A percentile compares a stretch with the other conserved stretches of the same genome.
phyloP scores from a whole-genome alignment of 345 rosid genomes.

The Hirschfeldia incana region DNA sequence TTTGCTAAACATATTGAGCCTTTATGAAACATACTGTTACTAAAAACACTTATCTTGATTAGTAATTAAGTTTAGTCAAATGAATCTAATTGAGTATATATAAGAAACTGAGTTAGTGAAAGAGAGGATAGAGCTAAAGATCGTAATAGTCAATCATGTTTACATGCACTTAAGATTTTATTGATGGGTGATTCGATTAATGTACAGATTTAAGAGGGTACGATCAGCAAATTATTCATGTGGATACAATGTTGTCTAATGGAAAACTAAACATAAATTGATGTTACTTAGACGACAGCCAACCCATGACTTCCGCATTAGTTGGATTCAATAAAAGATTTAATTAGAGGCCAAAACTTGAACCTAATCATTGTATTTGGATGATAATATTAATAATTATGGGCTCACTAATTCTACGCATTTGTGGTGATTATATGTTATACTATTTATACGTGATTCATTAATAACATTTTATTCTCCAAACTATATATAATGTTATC shows the following conservation, averaged over 20 bases:
- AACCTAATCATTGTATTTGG: slow-evolving; percentile 38
- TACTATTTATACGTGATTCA: slow-evolving; percentile 23
- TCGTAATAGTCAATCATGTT: background rate
- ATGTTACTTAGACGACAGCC: slow-evolving; percentile 21
- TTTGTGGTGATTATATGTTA: slow-evolving; percentile 33
- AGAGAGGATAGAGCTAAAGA: background rate
- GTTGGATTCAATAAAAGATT: slow-evolving; percentile 39
- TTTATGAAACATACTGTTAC: background rate
- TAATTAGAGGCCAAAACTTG: slow-evolving; percentile 34
- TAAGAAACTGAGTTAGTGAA: background rate
- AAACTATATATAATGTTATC: slow-evolving; percentile 36
- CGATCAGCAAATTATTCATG: slow-evolving; percentile 3
- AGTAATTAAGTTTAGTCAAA: background rate
- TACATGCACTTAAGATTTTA: background rate
- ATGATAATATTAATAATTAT: slow-evolving; percentile 39
- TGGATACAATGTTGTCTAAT: background rate
- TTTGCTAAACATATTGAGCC: background rate
- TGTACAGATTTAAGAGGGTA: background rate
- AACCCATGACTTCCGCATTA: slow-evolving; percentile 42
- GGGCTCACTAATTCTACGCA: slow-evolving; percentile 33
- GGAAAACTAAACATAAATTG: slow-evolving; percentile 13
- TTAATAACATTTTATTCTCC: slow-evolving; percentile 7
- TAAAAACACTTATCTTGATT: background rate
- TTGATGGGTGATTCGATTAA: slow-evolving; percentile 1
- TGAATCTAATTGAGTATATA: background rate